Evolutionary conservation across 768 basidiomycete genomes (phyloP).

Genomic region (Mrakia blollopis): DNA sequence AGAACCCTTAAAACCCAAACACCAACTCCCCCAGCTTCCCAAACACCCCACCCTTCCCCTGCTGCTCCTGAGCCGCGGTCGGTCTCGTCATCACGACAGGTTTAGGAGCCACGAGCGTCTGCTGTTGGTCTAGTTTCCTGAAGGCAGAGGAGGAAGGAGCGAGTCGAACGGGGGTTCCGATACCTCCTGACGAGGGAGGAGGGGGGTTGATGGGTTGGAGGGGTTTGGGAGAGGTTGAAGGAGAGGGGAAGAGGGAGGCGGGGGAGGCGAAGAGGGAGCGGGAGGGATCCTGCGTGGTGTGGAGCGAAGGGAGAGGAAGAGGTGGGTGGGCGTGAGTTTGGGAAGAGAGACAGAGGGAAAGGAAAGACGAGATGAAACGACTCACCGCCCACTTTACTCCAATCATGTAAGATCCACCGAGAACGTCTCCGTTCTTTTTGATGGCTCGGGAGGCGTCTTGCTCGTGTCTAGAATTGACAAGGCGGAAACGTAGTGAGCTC

Average conservation of each 20-base stretch:
- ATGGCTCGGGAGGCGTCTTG: conserved; percentile 74
- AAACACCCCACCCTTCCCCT: conserved; percentile 6
- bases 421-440: conserved; percentile 73
- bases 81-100: too few species aligned
- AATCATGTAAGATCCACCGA: conserved; percentile 65
- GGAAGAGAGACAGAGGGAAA: background rate
- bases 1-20: conserved; percentile 29
- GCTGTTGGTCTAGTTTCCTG: conserved; percentile 4
- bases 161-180: conserved; percentile 20
- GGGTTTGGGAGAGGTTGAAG: background rate
- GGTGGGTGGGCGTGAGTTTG: background rate
- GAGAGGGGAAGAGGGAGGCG: background rate
- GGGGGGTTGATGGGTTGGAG: background rate
- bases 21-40: conserved; percentile 31
- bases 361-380: conserved; percentile 34
- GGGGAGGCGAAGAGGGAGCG: background rate
- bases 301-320: background rate
- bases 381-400: conserved; percentile 80
- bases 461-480: conserved; percentile 7
- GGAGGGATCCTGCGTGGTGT: background rate
- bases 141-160: conserved; percentile 26
- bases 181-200: background rate
- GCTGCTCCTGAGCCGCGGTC: background rate
- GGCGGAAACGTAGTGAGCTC: too few species aligned
- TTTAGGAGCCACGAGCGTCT: background rate